Percentiles rank a stretch among this genome's conserved stretches.
Conservation (phyloP, 768 basidiomycete species). For the Pleurotus giganteus region DNA sequence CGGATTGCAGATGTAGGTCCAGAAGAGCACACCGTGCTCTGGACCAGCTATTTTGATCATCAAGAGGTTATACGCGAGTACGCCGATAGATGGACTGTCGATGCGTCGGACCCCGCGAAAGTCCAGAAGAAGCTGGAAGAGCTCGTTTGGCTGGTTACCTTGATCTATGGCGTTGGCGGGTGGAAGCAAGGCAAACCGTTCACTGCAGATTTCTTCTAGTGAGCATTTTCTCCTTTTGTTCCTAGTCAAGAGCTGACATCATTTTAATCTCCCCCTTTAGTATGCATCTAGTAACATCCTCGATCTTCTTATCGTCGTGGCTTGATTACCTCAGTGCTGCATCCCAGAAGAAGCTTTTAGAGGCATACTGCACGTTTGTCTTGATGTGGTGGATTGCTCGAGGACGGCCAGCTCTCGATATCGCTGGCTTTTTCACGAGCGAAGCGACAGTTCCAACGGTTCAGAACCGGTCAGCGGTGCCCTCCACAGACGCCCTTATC, state of each 20-base stretch:
- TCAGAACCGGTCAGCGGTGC: constrained; percentile 3
- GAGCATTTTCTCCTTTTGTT: constrained; percentile 15
- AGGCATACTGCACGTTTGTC: background rate
- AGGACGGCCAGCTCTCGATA: constrained; percentile 29
- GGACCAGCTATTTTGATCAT: background rate
- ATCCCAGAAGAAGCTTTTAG: constrained; percentile 43
- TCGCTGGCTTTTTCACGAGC: constrained; percentile 26
- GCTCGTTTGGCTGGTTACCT: constrained; percentile 41
- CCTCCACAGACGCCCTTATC: constrained; percentile 7
- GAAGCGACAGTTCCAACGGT: constrained; percentile 17
- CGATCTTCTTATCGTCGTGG: constrained; percentile 49
- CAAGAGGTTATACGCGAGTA: constrained; percentile 14
- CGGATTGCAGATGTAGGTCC: constrained; percentile 7
- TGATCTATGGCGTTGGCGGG: constrained; percentile 42
- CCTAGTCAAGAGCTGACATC: background rate
- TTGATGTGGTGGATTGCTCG: constrained; percentile 26
- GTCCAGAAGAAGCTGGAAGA: constrained; percentile 50
- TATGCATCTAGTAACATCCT: constrained; percentile 58
- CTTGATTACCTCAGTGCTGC: constrained; percentile 27
- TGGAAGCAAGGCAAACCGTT: constrained; percentile 24
- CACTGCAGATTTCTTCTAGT: constrained; percentile 53
- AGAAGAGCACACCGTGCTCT: background rate
- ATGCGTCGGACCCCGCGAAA: constrained; percentile 19
- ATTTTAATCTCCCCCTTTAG: constrained; percentile 26
- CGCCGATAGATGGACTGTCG: constrained; percentile 23